Base-by-base conservation (phyloP, 2,329 filamentous ascomycete species). In the Botrytis squamosa region DNA sequence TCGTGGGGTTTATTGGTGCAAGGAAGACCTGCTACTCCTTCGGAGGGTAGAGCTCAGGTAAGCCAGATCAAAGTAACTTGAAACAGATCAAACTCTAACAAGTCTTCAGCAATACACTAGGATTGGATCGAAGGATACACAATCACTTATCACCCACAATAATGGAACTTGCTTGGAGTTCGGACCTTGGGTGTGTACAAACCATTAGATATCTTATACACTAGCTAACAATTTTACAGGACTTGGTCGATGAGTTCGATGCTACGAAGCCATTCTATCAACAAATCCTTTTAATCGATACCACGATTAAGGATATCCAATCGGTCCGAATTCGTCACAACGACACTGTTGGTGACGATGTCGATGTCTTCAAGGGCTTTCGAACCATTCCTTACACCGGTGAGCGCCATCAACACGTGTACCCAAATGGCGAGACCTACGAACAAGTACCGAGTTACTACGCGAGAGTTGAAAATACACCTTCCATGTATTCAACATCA, bases 41-140 rank as follows among this genome's bases (percentile, higher is more conserved):
- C 72, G 10, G 78, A 80, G 29, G 79, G 79, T 29, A 71, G 72
- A 60, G 79, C 79, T 7, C 77, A 79, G 46, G 79, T 79, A 77
- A 71, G 62, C 20, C 4, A 70, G 6, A 49, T 55, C 16, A 14
- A 49, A 64, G 44, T 12, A 70, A 59, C 2, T 44, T 42, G 14
- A n/a, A 49, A 52, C 29, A 33, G 16, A 22, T 3, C 12, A 57
- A 16, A 33, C 29, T 36, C 59, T 64, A 71, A 71, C n/a, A 46
- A 44, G 14, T 1, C 33, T 10, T 18, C 46, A 73, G 72, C 59
- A 73, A 46, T 73, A 73, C 12, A 55, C 44, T 12, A 60, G 72
- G 7, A 42, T 73, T 38, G 72, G 72, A 3, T 69, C 67, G 0
- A 71, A 64, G 6, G 72, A 71, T 14, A 65, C 44, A 9, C 72